These are phyloP conservation scores for Magnusiomyces suaveolens DNA, from an alignment of 1,139 yeast genomes.

Conservation along the genomic window DNA sequence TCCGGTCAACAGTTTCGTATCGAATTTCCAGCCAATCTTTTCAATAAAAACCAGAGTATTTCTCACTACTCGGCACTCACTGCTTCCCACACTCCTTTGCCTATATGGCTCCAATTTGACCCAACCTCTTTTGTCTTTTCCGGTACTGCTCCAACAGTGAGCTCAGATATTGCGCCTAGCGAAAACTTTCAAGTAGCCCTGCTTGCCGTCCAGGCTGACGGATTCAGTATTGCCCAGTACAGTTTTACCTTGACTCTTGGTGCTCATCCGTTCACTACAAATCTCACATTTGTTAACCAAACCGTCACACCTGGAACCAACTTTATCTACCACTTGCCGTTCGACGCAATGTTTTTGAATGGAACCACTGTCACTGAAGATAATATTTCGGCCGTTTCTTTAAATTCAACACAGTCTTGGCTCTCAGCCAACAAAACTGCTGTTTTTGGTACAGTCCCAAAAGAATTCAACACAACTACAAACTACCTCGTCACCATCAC, in stretches of 20 bases:
- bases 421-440: constrained; percentile 39
- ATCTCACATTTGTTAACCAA: constrained; percentile 36
- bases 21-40: constrained; percentile 43
- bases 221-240: constrained; percentile 64
- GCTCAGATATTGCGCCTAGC: constrained; percentile 82
- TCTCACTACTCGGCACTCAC: constrained; percentile 78
- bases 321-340: constrained; percentile 52
- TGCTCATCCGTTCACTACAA: constrained; percentile 72
- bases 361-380: constrained; percentile 38
- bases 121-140: constrained; percentile 50
- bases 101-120: constrained; percentile 73
- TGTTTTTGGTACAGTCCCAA: constrained; percentile 45
- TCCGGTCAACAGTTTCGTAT: constrained; percentile 61
- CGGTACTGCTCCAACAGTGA: constrained; percentile 83
- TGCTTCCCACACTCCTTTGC: constrained; percentile 73
- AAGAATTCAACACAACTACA: constrained; percentile 36
- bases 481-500: constrained; percentile 40
- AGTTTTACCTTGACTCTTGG: constrained; percentile 71
- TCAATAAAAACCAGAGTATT: constrained; percentile 45
- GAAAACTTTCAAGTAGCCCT: constrained; percentile 59
- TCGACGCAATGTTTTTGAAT: constrained; percentile 52
- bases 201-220: constrained; percentile 69
- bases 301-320: constrained; percentile 57
- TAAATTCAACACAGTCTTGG: constrained; percentile 42
- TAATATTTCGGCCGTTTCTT: constrained; percentile 47